Base-by-base conservation (phyloP, 2,329 filamentous ascomycete genomes). In the Blastomyces percursus region DNA sequence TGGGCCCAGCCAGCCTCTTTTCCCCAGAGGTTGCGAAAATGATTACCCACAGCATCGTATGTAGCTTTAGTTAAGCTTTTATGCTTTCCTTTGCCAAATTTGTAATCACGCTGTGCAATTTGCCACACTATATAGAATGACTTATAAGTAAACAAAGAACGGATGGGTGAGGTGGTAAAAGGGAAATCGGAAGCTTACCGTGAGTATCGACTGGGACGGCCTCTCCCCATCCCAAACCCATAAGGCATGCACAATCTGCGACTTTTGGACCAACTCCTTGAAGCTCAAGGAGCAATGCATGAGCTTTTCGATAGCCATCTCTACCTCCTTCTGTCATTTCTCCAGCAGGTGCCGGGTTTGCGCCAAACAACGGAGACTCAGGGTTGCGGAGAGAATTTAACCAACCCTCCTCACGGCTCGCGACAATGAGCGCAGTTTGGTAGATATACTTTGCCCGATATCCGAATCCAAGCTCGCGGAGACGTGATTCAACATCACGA, bases 1-100 rank as follows among this genome's bases (percentile, higher is more conserved):
- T 99, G 94, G 11, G 95, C 94, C 95, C 95, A 99, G 0, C 94
- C 94, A 1, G 94, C 94, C 69, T 97, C 90, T 63, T 88, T 84
- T 0, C 94, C 94, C 94, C 95, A 99, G 0, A 97, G 81, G 46
- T 81, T 81, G 62, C 94, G 84, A 70, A 99, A 99, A 69, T 95
- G 89, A 66, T 96, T 89, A 0, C 89, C 94, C 16, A 99, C 86
- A 0, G 91, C 90, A 72, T 94, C 87, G 71, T 99, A 97, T 66
- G 90, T 92, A 50, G 82, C 84, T 71, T 95, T 95, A 16, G 88
- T 96, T 65, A 99, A 81, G 56, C 90, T 93, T 71, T 91, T 93
- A 65, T 89, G 82, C 71, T 90, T 93, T 9, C 84, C 85, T 69
- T 86, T 90, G 7, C 90, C 90, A 69, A 99, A 96, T 64, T 87